Percentiles rank a stretch among this genome's conserved stretches.
These are phyloP conservation scores for Trametes elegans DNA, from an alignment of 768 basidiomycete species.

Conservation along the genomic window DNA sequence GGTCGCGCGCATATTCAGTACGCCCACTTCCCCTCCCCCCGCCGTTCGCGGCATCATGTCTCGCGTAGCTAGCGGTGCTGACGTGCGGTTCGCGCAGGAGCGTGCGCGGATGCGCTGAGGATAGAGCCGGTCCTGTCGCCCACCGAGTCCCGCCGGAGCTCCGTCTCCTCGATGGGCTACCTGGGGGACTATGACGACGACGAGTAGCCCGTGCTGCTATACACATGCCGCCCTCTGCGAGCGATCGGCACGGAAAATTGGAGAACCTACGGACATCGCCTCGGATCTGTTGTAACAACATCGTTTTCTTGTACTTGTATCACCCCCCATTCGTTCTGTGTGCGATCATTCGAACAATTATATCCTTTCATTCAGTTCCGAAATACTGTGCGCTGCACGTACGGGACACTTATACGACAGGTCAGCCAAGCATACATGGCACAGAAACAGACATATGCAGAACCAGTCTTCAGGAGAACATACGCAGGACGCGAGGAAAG, in stretches of 20 bases:
- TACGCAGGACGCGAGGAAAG: not conserved
- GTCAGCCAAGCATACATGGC: not conserved
- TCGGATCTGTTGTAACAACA: no score
- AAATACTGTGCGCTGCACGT: no score
- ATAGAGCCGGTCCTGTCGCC: not conserved
- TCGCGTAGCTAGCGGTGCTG: not conserved
- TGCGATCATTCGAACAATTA: not conserved
- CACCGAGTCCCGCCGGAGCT: not conserved
- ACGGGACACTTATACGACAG: not conserved
- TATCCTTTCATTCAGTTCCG: no score
- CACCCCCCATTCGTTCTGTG: not conserved
- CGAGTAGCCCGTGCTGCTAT: not conserved
- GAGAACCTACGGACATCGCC: not conserved
- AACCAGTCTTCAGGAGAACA: not conserved
- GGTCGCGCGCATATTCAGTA: conserved; percentile 15
- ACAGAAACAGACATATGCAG: not conserved
- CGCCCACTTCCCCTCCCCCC: no score
- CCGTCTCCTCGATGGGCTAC: not conserved
- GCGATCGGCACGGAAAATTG: not conserved
- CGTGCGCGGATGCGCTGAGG: conserved; percentile 10
- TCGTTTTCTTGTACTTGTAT: not conserved
- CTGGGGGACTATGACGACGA: not conserved
- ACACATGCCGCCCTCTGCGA: no score
- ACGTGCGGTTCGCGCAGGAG: not conserved
- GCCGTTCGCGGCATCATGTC: not conserved